phyloP scores from a whole-genome alignment of 1,284 basidiomycete genomes.

The Cryptococcus amylolentus region DNA sequence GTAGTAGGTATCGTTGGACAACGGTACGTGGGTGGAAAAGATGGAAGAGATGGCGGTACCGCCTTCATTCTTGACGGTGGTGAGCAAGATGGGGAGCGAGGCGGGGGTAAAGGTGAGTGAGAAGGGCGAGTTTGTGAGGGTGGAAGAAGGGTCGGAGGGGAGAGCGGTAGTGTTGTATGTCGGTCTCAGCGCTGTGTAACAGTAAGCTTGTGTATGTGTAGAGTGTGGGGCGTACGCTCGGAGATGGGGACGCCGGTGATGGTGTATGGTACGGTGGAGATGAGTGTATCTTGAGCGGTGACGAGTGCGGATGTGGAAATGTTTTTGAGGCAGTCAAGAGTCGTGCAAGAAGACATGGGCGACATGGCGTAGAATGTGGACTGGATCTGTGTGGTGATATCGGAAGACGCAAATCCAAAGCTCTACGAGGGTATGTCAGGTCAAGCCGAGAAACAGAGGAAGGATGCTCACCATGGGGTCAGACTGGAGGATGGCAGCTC shows the following conservation, averaged over 20 bases:
- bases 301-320: constrained; percentile 59
- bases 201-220: not conserved
- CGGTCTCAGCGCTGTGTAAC: constrained; percentile 34
- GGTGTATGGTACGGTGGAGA: constrained; percentile 40
- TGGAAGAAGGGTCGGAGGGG: constrained; percentile 56
- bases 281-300: constrained; percentile 53
- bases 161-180: constrained; percentile 29
- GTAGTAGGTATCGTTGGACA: constrained; percentile 52
- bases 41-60: constrained; percentile 58
- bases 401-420: constrained; percentile 63
- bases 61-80: constrained; percentile 68
- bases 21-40: constrained; percentile 45
- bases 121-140: constrained; percentile 60
- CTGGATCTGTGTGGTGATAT: constrained; percentile 59
- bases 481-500: constrained; percentile 72
- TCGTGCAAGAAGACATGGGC: constrained; percentile 38
- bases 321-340: constrained; percentile 54
- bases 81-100: constrained; percentile 61
- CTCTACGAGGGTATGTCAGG: constrained; percentile 51
- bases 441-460: not conserved
- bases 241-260: constrained; percentile 25
- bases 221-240: constrained; percentile 19
- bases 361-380: constrained; percentile 55
- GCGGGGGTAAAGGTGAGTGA: constrained; percentile 60
- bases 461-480: constrained; percentile 67